phyloP scores from a whole-genome alignment of 2,329 filamentous ascomycete species.

The Pleurostoma richardsiae region DNA sequence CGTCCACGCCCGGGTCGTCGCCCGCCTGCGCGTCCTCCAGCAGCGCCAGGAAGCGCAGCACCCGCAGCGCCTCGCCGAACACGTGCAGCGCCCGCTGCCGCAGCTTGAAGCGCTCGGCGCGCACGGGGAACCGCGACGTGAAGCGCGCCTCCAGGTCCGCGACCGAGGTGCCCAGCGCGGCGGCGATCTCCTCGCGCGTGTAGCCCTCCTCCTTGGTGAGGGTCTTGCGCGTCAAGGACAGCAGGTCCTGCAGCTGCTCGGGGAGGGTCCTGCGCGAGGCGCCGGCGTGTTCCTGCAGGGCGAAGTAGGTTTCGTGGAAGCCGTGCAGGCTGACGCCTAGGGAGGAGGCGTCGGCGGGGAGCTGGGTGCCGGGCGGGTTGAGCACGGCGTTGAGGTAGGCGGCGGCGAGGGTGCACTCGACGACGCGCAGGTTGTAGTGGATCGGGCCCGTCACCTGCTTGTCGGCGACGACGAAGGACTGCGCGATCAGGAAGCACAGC shows the following conservation, averaged over 20 bases:
- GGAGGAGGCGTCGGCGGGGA: constrained; percentile 75
- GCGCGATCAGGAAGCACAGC: constrained; percentile 86
- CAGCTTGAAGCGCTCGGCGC: constrained; percentile 81
- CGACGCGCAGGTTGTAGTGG: constrained; percentile 94
- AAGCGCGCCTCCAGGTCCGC: constrained; percentile 70
- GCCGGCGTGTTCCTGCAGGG: constrained; percentile 37
- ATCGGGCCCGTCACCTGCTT: constrained; percentile 91
- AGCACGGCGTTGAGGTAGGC: constrained; percentile 56
- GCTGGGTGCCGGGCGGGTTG: constrained; percentile 49
- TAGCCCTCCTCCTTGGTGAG: constrained; percentile 79
- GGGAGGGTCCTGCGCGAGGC: constrained; percentile 27
- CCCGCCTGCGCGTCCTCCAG: constrained; percentile 50
- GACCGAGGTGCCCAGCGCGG: constrained; percentile 63
- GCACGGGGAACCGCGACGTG: constrained; percentile 84
- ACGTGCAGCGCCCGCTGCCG: constrained; percentile 86
- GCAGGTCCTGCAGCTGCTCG: constrained; percentile 68
- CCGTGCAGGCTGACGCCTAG: constrained; percentile 78
- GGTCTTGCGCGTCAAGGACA: constrained; percentile 64
- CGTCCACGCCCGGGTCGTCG: constrained; percentile 39
- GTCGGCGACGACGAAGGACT: constrained; percentile 89
- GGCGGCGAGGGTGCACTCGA: constrained; percentile 89
- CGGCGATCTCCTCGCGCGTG: constrained; percentile 78
- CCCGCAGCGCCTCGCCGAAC: constrained; percentile 81
- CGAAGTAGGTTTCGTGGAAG: constrained; percentile 81
- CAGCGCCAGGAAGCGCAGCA: constrained; percentile 75